phyloP scores from a whole-genome alignment of 78 protist species.

The Chrysochromulina tobinii region DNA sequence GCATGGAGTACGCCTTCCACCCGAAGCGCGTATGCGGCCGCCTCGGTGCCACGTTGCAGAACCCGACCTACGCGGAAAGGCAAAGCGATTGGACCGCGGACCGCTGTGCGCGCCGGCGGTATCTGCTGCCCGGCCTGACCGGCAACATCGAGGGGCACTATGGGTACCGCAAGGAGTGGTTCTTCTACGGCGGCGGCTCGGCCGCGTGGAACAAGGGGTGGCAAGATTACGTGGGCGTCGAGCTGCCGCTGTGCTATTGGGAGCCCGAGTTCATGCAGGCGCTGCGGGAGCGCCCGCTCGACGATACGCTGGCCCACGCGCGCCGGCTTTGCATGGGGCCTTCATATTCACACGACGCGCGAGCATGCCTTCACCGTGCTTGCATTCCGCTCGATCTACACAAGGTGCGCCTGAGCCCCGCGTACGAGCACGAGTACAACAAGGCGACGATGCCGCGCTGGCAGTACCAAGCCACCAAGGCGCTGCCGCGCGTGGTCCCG shows the following conservation, averaged over 20 bases:
- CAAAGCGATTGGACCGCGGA: background rate
- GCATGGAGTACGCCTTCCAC: background rate
- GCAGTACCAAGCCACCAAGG: background rate
- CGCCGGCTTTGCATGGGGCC: too few species aligned
- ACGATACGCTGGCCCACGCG: background rate
- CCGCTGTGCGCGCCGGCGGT: background rate
- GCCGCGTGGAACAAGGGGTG: background rate
- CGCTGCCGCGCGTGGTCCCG: constrained; percentile 11
- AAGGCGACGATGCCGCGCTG: background rate
- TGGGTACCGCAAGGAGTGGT: constrained; percentile 5
- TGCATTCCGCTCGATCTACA: background rate
- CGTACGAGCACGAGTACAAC: background rate
- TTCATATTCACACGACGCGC: background rate
- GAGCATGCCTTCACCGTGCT: background rate
- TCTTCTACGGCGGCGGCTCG: constrained; percentile 15
- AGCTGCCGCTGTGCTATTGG: background rate
- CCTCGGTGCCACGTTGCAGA: background rate
- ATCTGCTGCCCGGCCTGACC: background rate
- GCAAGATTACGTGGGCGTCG: background rate
- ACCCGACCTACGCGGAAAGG: background rate
- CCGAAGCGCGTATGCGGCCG: background rate
- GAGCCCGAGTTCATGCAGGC: background rate
- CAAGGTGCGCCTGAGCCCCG: background rate
- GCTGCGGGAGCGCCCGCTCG: background rate
- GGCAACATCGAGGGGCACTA: background rate